phyloP scores from a whole-genome alignment of 768 basidiomycete genomes.

The Wakefieldia striispora region DNA sequence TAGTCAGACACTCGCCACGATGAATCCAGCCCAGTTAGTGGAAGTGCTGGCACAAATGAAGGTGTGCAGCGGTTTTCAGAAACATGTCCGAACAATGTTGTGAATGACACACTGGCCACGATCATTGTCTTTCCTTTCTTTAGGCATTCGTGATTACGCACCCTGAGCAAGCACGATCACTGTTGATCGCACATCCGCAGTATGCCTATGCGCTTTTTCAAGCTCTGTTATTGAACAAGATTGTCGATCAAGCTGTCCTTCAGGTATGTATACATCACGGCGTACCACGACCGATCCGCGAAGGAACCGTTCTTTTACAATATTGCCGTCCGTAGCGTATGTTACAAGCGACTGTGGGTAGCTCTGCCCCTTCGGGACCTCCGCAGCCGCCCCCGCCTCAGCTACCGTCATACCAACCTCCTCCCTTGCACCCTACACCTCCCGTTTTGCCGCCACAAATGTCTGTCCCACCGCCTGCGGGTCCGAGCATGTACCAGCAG shows the following conservation, averaged over 20 bases:
- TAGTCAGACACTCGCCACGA: conserved; percentile 78
- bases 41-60: conserved; percentile 99
- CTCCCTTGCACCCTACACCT: conserved; percentile 32
- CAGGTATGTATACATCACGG: conserved; percentile 47
- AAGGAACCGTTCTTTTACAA: conserved; percentile 4
- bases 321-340: conserved; percentile 39
- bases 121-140: conserved; percentile 6
- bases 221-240: conserved; percentile 87
- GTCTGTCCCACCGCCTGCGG: conserved; percentile 28
- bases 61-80: conserved; percentile 48
- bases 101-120: conserved; percentile 15
- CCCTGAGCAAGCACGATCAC: conserved; percentile 81
- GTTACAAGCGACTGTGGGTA: conserved; percentile 44
- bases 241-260: conserved; percentile 84
- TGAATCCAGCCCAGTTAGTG: conserved; percentile 81
- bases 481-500: conserved; percentile 30
- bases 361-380: conserved; percentile 25
- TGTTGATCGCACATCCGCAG: conserved; percentile 86
- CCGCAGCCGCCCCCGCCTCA: conserved; percentile 33
- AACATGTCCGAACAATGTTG: conserved; percentile 19
- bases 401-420: conserved; percentile 29
- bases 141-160: conserved; percentile 91
- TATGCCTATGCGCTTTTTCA: conserved; percentile 96
- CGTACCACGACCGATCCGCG: conserved; percentile 1
- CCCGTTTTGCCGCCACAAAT: conserved; percentile 34